Evolutionary conservation across 129 eudicot species (phyloP).

Genomic region (Dittrichia graveolens): DNA sequence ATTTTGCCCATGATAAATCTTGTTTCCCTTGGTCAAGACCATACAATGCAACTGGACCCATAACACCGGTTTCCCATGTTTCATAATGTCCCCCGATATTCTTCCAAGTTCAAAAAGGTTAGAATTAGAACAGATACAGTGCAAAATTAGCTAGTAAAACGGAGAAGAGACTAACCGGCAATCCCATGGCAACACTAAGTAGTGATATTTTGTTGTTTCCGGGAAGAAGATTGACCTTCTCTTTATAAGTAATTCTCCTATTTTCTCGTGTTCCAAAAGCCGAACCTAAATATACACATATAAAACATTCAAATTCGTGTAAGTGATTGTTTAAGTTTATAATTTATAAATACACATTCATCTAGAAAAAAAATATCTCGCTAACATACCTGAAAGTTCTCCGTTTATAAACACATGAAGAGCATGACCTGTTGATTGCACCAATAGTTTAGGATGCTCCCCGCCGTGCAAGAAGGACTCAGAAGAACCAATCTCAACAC

Average conservation of each 20-base stretch:
- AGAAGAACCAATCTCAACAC: slow-evolving; percentile 73
- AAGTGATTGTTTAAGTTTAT: neutral
- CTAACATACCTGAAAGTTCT: slow-evolving; percentile 64
- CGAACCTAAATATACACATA: slow-evolving; percentile 52
- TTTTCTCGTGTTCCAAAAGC: slow-evolving; percentile 77
- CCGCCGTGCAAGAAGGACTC: slow-evolving; percentile 77
- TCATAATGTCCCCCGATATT: slow-evolving; percentile 75
- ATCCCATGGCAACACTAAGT: slow-evolving; percentile 92
- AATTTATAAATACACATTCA: neutral
- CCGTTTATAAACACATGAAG: slow-evolving; percentile 86
- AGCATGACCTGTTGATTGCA: slow-evolving; percentile 83
- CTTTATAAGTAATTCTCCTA: slow-evolving; percentile 58
- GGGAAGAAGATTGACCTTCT: slow-evolving; percentile 63
- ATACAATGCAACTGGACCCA: slow-evolving; percentile 62
- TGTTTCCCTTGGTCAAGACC: slow-evolving; percentile 68
- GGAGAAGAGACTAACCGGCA: slow-evolving; percentile 59
- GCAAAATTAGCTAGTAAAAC: neutral
- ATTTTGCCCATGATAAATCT: slow-evolving; percentile 65
- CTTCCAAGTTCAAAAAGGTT: slow-evolving; percentile 30
- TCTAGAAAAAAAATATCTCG: neutral
- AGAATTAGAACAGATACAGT: neutral
- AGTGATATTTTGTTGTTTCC: slow-evolving; percentile 73
- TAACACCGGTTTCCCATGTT: slow-evolving; percentile 62
- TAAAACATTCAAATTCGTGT: neutral
- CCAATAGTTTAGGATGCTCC: slow-evolving; percentile 66